phyloP scores from a whole-genome alignment of 345 rosid genomes.

The Hevea brasiliensis region DNA sequence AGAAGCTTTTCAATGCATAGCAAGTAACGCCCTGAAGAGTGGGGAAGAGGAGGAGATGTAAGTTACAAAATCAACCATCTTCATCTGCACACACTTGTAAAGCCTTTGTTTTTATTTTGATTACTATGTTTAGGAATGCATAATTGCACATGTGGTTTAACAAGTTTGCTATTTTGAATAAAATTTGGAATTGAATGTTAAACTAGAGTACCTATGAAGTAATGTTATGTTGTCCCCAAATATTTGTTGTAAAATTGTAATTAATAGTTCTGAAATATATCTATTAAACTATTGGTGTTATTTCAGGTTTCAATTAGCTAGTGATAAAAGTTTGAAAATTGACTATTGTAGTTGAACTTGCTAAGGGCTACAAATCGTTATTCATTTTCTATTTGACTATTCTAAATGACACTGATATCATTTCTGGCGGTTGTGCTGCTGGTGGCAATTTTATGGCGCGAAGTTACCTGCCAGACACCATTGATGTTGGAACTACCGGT shows the following conservation, averaged over 20 bases:
- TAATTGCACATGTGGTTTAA: not conserved
- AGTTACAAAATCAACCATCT: slow-evolving; percentile 33
- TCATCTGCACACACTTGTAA: not conserved
- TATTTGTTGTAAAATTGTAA: not conserved
- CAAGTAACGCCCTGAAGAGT: slow-evolving; percentile 85
- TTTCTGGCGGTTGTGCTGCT: not conserved
- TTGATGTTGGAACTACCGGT: slow-evolving; percentile 62
- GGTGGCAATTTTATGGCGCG: slow-evolving; percentile 17
- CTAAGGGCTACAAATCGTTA: too few species aligned
- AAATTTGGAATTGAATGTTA: not conserved
- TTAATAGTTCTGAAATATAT: not conserved
- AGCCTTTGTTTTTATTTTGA: not conserved
- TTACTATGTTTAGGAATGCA: not conserved
- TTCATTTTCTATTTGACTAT: not conserved
- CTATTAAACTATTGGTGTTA: not conserved
- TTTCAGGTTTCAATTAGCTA: not conserved
- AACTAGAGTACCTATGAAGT: not conserved
- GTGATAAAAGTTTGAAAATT: not conserved
- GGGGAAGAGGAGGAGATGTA: slow-evolving; percentile 96
- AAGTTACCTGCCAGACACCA: slow-evolving; percentile 74
- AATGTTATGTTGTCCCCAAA: not conserved
- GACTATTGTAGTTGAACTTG: too few species aligned
- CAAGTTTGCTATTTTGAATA: not conserved
- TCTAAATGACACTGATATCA: slow-evolving; percentile 15
- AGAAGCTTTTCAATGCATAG: slow-evolving; percentile 95